These are phyloP conservation scores for Syzygium syzygioides DNA, from an alignment of 441 rosid species.

Conservation along the genomic window DNA sequence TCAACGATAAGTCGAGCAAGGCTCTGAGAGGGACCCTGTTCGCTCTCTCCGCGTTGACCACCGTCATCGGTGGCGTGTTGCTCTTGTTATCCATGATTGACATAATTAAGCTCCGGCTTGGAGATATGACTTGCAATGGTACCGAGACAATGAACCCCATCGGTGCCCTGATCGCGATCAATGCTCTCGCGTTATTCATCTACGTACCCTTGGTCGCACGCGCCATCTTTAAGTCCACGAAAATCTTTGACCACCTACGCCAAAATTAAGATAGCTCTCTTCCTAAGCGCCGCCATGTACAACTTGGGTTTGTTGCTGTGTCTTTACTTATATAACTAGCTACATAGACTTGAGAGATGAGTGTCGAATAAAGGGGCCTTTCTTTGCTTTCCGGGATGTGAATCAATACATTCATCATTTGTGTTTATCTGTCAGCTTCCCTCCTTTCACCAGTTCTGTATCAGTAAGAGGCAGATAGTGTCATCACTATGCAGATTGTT, in stretches of 20 bases:
- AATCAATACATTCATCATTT: neutral
- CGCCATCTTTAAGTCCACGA: neutral
- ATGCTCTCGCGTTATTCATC: neutral
- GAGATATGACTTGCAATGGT: neutral
- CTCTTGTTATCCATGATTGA: neutral
- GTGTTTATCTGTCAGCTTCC: neutral
- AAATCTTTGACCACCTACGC: rapidly evolving
- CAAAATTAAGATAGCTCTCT: neutral
- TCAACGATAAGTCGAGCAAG: rapidly evolving
- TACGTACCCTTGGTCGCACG: neutral
- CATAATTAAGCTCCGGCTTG: neutral
- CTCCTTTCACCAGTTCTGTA: neutral
- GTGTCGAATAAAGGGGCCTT: neutral
- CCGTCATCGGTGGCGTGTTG: slow-evolving; percentile 1
- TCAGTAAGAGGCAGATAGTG: neutral
- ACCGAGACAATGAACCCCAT: neutral
- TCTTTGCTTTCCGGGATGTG: neutral
- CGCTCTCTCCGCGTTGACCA: neutral
- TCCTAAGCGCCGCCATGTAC: neutral
- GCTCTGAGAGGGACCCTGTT: neutral
- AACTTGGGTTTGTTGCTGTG: neutral
- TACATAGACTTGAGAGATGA: neutral
- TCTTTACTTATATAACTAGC: neutral
- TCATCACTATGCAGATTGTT: neutral
- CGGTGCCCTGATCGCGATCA: neutral